These are phyloP conservation scores for Daldinia vernicosa DNA, from an alignment of 495 filamentous ascomycete species.

Conservation along the genomic window DNA sequence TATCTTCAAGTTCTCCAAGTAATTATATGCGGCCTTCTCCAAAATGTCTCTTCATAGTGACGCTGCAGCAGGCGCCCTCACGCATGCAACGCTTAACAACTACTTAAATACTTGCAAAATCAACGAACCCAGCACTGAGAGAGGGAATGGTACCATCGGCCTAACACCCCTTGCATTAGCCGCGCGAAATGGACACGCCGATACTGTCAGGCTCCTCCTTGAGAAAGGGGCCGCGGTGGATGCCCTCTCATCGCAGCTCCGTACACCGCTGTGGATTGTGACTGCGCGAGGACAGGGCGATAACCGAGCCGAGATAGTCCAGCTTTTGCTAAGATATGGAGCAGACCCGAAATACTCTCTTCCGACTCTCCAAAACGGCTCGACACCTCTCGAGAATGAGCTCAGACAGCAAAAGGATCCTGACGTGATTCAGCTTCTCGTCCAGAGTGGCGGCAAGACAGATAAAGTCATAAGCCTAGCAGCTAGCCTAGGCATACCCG, in stretches of 20 bases:
- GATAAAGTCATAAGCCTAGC: slow-evolving; percentile 4
- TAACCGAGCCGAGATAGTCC: slow-evolving; percentile 20
- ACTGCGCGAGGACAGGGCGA: slow-evolving; percentile 15
- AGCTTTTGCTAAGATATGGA: slow-evolving; percentile 20
- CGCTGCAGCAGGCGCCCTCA: slow-evolving; percentile 12
- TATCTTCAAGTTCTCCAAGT: not conserved
- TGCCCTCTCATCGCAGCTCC: slow-evolving; percentile 8
- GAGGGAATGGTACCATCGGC: slow-evolving; percentile 31
- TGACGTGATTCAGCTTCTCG: slow-evolving; percentile 24
- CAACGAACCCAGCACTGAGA: slow-evolving; percentile 20
- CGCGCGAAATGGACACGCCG: slow-evolving; percentile 44
- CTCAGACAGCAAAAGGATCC: slow-evolving; percentile 22
- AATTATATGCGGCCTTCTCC: not conserved
- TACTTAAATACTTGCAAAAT: slow-evolving; percentile 22
- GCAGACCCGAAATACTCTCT: slow-evolving; percentile 16
- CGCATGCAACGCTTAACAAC: not conserved
- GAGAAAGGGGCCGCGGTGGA: slow-evolving; percentile 27
- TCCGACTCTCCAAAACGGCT: slow-evolving; percentile 12
- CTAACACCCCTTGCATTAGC: slow-evolving; percentile 49
- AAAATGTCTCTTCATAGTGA: slow-evolving; percentile 48
- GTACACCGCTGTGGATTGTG: slow-evolving; percentile 22
- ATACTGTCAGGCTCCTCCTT: slow-evolving; percentile 40
- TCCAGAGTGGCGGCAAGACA: slow-evolving; percentile 22
- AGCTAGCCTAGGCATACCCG: not conserved
- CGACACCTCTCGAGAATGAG: slow-evolving; percentile 35